Percentiles rank a stretch among this genome's conserved stretches.
Evolutionary conservation across 177 flowering plant species (phyloP).

Genomic region (Vitis hybrid): DNA sequence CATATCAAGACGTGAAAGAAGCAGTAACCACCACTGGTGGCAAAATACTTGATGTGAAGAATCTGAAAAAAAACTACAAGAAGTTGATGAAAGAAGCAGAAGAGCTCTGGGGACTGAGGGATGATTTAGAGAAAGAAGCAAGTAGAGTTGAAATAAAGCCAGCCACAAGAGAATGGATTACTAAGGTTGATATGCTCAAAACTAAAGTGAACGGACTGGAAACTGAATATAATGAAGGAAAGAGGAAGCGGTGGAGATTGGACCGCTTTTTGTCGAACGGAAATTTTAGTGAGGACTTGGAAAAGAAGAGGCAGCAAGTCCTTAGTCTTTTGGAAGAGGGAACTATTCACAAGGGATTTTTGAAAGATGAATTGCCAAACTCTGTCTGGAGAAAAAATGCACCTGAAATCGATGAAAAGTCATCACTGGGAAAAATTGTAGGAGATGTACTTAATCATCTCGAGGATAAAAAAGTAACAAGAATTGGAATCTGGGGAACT

Average conservation of each 20-base stretch:
- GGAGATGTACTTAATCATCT: constrained; percentile 1
- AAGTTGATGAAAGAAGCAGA: neutral
- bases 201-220: neutral
- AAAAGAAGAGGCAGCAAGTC: neutral
- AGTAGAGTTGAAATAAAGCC: neutral
- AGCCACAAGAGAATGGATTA: constrained; percentile 1
- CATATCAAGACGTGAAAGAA: too few species aligned
- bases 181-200: neutral
- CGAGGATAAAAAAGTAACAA: neutral
- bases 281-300: neutral
- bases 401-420: neutral
- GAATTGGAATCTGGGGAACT: constrained; percentile 9
- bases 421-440: neutral
- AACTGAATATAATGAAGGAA: neutral
- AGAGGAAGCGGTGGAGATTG: neutral
- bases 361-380: constrained; percentile 8
- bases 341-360: neutral
- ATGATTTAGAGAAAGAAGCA: neutral
- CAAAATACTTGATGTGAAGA: too few species aligned
- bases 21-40: too few species aligned
- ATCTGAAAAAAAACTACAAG: constrained; percentile 8
- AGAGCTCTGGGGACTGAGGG: neutral
- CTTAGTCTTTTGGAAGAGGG: neutral
- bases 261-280: neutral
- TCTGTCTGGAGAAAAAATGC: neutral